Conservation (phyloP, 176 grass and related monocot genomes). For the Canna indica region DNA sequence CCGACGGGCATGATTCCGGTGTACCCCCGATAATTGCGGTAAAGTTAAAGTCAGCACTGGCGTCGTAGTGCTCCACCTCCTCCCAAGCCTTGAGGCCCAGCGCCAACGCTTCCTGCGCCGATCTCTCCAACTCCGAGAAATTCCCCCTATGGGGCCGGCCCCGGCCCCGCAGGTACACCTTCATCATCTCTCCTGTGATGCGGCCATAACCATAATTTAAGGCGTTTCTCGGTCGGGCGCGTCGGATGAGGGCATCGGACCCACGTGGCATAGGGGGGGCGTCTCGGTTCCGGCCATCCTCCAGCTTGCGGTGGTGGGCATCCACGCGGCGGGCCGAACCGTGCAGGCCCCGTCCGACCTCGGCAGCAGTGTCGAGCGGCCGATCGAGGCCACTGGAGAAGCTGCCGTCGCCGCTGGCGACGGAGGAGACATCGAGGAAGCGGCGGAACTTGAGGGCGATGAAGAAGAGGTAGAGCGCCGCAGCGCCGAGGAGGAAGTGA, state of each 20-base stretch:
- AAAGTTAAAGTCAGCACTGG: conserved; percentile 18
- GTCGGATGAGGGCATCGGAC: neutral
- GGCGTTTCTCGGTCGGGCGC: neutral
- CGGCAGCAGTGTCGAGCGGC: conserved; percentile 28
- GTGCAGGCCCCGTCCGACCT: neutral
- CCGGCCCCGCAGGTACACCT: neutral
- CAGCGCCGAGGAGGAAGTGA: conserved; percentile 45
- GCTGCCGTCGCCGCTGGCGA: conserved; percentile 26
- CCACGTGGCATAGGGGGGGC: neutral
- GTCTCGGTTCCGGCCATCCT: neutral
- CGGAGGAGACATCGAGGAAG: conserved; percentile 53
- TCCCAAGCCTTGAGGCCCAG: conserved; percentile 53
- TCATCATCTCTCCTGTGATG: neutral
- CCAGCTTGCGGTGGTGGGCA: conserved; percentile 21
- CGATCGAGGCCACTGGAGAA: conserved; percentile 6
- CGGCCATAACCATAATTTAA: neutral
- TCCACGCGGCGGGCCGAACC: neutral
- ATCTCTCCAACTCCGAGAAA: conserved; percentile 68
- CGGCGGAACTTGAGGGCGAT: conserved; percentile 76
- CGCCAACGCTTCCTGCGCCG: conserved; percentile 61
- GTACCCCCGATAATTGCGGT: conserved; percentile 21
- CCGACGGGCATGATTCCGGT: conserved; percentile 36
- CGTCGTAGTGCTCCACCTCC: conserved; percentile 42
- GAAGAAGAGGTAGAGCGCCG: conserved; percentile 59
- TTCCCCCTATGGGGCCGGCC: conserved; percentile 16